Base-by-base conservation (phyloP, 768 basidiomycete genomes). In the Hericium erinaceus region DNA sequence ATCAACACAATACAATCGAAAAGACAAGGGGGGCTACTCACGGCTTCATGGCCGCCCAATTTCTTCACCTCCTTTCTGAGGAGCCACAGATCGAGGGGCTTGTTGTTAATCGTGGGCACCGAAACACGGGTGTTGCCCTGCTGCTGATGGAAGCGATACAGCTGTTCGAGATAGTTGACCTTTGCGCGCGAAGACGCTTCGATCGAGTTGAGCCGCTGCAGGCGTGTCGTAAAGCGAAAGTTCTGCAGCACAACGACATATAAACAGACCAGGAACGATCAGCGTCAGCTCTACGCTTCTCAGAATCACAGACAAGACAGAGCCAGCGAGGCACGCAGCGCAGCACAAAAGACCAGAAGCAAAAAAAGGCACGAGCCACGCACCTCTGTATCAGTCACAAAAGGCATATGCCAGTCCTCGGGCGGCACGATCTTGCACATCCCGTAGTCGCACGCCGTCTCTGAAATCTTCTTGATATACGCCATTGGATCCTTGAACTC, bases 361-460 rank as follows among this genome's bases (percentile, higher is more conserved):
- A 18, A 13, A 33, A 9, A 33, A 33, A 33, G 33, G 33, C 33
- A 48, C 18, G 62, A 52, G 54, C 39, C 39, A 64, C 54, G 52
- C 64, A 93, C 95, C 82, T 94, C 91, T 16, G 92, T 92, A 68
- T 98, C 87, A 48, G 95, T 90, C 11, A 92, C 86, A 68, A 97
- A 98, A 8, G 95, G 92, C 85, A 97, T 95, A 64, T 87, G 81
- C 97, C 97, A 99, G 20, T 81, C 88, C 57, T 79, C 77, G 2
- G 97, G 97, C 60, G 97, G 97, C 24, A 98, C 81, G 57, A 99
- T 84, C 76, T 99, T 99, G 75, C 92, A 95, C 65, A 99, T 93
- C 24, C 97, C 97, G 67, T 81, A 92, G 51, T 81, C 72, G 67
- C 76, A 79, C 0, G 88, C 95, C 37, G 76, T 72, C 54, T 82